Evolutionary conservation across 495 filamentous ascomycete species (phyloP), one percentile per base, ranked within the genome.

Genomic region (Lasiosphaeria hispida): DNA sequence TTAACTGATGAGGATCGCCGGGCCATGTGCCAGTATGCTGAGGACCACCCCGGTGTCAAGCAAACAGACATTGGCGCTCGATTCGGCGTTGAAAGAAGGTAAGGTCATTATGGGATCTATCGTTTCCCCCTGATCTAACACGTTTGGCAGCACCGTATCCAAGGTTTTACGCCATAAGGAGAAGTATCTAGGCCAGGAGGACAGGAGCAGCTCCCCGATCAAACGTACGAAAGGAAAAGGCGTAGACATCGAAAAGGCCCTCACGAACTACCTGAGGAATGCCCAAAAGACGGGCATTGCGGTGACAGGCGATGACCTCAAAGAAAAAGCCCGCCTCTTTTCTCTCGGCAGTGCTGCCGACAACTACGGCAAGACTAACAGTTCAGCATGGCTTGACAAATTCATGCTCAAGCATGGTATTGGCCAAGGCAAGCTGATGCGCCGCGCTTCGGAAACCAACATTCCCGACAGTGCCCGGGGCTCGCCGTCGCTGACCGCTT

Each of bases 71-170:
- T 99, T 77, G 94, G 94, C 77, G 86, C 89, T 23, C 83, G 93
- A 70, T 99, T 99, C 77, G 93, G 94, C 18, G 94, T 99, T 53
- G 94, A 99, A 77, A 80, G 94, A 87, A 98, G 94, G 94, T 98
- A 88, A 70, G 74, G 30, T 38, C 10, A 55, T 52, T 10, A 42
- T 56, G 53, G 58, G 54, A 30, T 10, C 41, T 23, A 36, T 35
- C 23, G 4, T 19, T 18, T n/a, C 10, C 3, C 11, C 14, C 33
- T 0, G 39, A 5, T 58, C 67, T 70, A 62, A 70, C 62, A 47
- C n/a, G 0, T 7, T 41, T 17, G 48, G 7, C 40, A 98, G 94
- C 73, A 99, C 94, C 37, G 94, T 99, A 6, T 99, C 94, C 57
- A 99, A 99, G 70, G 94, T 99, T 50, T 75, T 97, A 59, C 88